phyloP scores from a whole-genome alignment of 257 asterid genomes.

The Ocimum tenuiflorum region DNA sequence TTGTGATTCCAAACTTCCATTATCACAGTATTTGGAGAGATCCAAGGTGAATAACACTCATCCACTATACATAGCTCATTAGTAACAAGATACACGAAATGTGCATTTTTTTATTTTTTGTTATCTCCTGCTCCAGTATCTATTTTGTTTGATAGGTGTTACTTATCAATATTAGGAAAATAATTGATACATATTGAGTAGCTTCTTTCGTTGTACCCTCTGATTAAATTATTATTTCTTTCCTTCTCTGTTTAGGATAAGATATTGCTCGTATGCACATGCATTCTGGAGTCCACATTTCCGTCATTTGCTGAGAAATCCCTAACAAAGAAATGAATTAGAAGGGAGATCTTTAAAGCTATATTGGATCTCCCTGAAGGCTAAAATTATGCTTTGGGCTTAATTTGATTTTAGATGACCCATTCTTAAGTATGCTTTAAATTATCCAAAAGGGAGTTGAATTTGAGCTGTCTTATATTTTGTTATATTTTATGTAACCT shows the following conservation, averaged over 20 bases:
- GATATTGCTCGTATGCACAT: slow-evolving; percentile 2
- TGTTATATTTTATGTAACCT: background rate
- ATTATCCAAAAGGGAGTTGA: background rate
- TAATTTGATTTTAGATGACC: background rate
- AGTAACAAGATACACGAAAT: background rate
- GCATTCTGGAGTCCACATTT: background rate
- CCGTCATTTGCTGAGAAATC: slow-evolving; percentile 1
- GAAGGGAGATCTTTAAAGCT: slow-evolving; percentile 5
- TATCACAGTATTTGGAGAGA: slow-evolving; percentile 98
- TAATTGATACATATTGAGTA: background rate
- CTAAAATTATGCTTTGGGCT: background rate
- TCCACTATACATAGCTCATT: slow-evolving; percentile 1
- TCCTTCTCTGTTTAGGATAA: background rate
- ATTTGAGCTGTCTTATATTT: background rate
- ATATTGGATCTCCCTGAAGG: background rate
- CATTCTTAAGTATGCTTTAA: background rate
- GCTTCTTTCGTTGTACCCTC: background rate
- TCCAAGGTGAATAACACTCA: slow-evolving; percentile 55
- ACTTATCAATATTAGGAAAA: background rate
- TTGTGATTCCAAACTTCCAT: slow-evolving; percentile 85
- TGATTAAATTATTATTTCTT: slow-evolving; percentile 3
- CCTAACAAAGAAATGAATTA: background rate
- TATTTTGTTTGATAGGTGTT: slow-evolving; percentile 5
- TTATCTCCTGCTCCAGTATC: background rate
- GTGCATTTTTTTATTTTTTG: background rate